Base-by-base conservation (phyloP, 2,329 filamentous ascomycete species). In the Leptosphaerulina australis region DNA sequence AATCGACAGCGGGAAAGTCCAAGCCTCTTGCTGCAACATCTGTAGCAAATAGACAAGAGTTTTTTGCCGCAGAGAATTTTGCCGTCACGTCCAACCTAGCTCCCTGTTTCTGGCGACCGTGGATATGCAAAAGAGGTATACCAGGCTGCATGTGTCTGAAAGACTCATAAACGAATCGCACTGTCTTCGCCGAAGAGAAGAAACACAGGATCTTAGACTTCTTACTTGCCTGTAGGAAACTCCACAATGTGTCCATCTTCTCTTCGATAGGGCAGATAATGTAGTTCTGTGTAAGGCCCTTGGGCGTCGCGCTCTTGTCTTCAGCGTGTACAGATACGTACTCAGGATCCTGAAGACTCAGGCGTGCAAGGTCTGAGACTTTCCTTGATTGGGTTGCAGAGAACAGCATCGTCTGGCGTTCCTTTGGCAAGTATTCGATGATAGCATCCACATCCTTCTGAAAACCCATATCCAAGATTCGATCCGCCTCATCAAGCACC, bases 381-480 rank as follows among this genome's bases (percentile, higher is more conserved):
- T 88, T 90, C 68, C 91, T 95, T 59, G 92, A 97, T 74, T 99
- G 94, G 0, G 94, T 99, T 0, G 94, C 94, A 68, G 90, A 95
- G 78, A 97, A 99, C 8, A 99, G 83, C 68, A 99, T 81, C 0
- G 94, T 99, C 75, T 99, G 94, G 55, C 94, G 82, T 21, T 87
- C 79, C 63, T 85, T 87, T 1, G 94, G 94, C 1, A 99, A 79
- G 69, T 97, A 95, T 55, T 96, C 91, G 21, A 99, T 77, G 40
- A 99, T 88, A 0, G 94, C 94, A 74, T 99, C 94, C 3, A 99
- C 87, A 1, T 90, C 90, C 4, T 81, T 79, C 73, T 96, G 88
- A 71, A 99, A 99, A 4, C 94, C 94, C 91, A 97, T 94, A 68
- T 99, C 94, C 82, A 99, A 86, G 67, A 97, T 97, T 29, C 94